Evolutionary conservation across 169 alveolate species (phyloP).

Genomic region (Babesia sp.): DNA sequence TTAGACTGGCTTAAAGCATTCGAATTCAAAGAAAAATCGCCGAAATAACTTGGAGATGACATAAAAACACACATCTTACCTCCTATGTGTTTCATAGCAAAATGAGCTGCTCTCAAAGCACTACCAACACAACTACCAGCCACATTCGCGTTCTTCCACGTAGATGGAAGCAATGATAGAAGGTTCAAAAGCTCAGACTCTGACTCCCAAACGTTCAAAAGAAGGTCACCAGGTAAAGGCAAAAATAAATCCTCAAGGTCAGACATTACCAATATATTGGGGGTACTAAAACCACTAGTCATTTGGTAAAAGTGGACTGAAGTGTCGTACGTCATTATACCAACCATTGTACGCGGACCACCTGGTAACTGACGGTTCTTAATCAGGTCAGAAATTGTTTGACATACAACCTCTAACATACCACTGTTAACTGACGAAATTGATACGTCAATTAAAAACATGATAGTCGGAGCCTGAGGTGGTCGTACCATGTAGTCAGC

Average conservation of each 20-base stretch:
- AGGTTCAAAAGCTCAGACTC: constrained; percentile 74
- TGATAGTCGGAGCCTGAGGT: constrained; percentile 94
- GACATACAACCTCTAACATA: constrained; percentile 82
- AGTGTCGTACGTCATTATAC: constrained; percentile 94
- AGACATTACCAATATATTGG: constrained; percentile 90
- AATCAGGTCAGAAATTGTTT: constrained; percentile 78
- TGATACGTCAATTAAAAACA: constrained; percentile 89
- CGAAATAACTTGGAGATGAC: constrained; percentile 82
- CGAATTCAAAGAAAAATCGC: constrained; percentile 74
- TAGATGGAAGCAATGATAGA: constrained; percentile 73
- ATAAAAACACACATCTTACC: constrained; percentile 88
- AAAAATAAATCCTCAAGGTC: constrained; percentile 89
- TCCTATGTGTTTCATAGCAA: constrained; percentile 91
- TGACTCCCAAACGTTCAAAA: constrained; percentile 85
- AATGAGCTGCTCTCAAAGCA: constrained; percentile 89
- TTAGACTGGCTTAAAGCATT: constrained; percentile 50
- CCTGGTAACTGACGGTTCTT: constrained; percentile 38
- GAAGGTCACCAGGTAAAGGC: constrained; percentile 90
- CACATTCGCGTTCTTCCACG: constrained; percentile 83
- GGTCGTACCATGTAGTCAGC: constrained; percentile 95
- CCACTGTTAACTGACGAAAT: constrained; percentile 90
- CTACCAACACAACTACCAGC: constrained; percentile 85
- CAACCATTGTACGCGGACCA: constrained; percentile 88
- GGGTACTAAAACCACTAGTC: constrained; percentile 79
- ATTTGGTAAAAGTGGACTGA: constrained; percentile 91